Evolutionary conservation across 805 yeast species (phyloP), one percentile per base, ranked within the genome.

Genomic region (Millerozyma acaciae): DNA sequence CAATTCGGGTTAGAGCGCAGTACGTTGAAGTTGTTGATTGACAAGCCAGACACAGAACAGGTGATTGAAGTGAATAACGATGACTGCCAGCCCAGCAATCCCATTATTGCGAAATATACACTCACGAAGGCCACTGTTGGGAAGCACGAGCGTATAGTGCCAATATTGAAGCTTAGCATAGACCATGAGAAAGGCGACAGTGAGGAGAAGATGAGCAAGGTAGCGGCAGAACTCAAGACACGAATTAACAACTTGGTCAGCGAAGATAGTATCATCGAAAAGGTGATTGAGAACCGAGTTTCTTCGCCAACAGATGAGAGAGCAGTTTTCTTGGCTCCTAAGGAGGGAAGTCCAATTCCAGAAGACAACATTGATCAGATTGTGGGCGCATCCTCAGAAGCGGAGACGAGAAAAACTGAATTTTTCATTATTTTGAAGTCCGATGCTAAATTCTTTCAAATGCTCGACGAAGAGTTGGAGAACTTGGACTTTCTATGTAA

Each of bases 391-490:
- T 41, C 39, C 13, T 35, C 37, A 18, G 32, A 38, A 12, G 42
- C 44, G 5, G 47, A 38, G 13, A 28, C 16, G 10, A 36, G 28
- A 5, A 21, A 17, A 5, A 48, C 50, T 31, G 48, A 47, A 28
- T 57, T 53, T 39, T 72, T 60, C 43, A 60, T 80, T 26, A 60
- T 62, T 42, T 51, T 76, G 20, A 66, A 70, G 33, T 73, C 80
- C 4, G 86, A 81, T 56, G 55, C 73, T 6, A 71, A 68, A 41
- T 80, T 80, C 47, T 80, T 80, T 54, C 68, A 65, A 35, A 75
- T 73, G 62, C 61, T 80, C 23, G 68, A 74, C 36, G 62, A 66
- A 28, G 85, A 80, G 53, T 54, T 79, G 28, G 63, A 67, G 17
- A 65, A 50, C 16, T 60, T 82, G 30, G 74, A 73, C 38, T 43